Evolutionary conservation across 768 basidiomycete species (phyloP), one percentile per base, ranked within the genome.

Genomic region (Dictyophora rubrovolvata): DNA sequence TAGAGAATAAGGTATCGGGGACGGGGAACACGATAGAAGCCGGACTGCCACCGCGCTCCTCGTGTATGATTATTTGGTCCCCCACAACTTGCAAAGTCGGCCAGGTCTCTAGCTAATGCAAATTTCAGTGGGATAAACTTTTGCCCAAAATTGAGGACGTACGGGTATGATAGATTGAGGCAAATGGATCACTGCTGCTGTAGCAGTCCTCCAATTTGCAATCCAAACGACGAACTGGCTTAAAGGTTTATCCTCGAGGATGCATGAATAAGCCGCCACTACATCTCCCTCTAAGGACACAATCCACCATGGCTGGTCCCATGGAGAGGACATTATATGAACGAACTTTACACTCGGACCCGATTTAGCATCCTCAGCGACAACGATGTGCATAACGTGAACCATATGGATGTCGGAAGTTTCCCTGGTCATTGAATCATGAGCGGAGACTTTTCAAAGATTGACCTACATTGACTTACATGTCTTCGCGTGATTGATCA

Each of bases 201-300:
- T 60, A 14, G 46, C 46, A 11, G 52, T 60, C 17, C 48, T 52
- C 59, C 59, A 60, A 48, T 60, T 60, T 21, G 54, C 54, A 34
- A 60, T 55, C 53, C 59, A 60, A 18, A 60, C 59, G 2, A 55
- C 54, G 48, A 60, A 60, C 5, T 54, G 36, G 16, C 42, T 50
- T 11, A 60, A 35, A n/a, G 59, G 59, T 34, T 22, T 54, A 6
- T 35, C 37, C 3, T 21, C 51, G 22, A 60, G 35, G 10, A 54
- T 54, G 51, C 59, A 60, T 17, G 59, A 18, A 12, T 60, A 60
- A 2, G 59, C 59, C 0, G 59, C 59, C 17, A 60, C 48, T 17
- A 60, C 36, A 34, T 60, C 59, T 10, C 59, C 59, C 48, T 60
- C 59, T 16, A 60, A 47, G 9, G 59, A 60, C 14, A 60, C 59